Evolutionary conservation across 768 basidiomycete genomes (phyloP).

Genomic region (Hericium coralloides): DNA sequence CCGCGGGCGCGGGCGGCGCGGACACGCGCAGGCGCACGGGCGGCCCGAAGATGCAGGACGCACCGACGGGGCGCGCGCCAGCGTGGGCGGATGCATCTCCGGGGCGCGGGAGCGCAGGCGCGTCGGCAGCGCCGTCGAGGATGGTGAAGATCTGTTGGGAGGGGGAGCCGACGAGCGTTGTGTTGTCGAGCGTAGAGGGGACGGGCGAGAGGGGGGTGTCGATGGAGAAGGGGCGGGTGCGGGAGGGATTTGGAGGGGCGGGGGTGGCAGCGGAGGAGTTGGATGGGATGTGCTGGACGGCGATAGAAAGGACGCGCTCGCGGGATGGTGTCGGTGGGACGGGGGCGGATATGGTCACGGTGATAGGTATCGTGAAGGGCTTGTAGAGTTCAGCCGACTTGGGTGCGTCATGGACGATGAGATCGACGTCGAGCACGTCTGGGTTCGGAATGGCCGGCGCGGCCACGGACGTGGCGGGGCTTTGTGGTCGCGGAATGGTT

Average conservation of each 20-base stretch:
- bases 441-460: constrained; percentile 25
- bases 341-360: constrained; percentile 40
- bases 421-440: constrained; percentile 46
- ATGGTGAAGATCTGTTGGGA: not conserved
- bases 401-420: constrained; percentile 44
- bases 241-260: not conserved
- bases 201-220: not conserved
- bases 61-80: constrained; percentile 30
- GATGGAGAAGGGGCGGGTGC: not conserved
- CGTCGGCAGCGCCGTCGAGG: not conserved
- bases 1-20: constrained; percentile 17
- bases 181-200: constrained; percentile 1
- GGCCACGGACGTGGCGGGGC: constrained; percentile 23
- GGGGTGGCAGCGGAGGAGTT: constrained; percentile 17
- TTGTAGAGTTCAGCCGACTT: constrained; percentile 30
- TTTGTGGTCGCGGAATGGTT: constrained; percentile 18
- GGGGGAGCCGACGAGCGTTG: constrained; percentile 8
- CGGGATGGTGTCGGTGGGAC: constrained; percentile 24
- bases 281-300: constrained; percentile 54
- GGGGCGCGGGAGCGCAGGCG: constrained; percentile 3
- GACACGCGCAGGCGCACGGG: constrained; percentile 11
- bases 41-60: constrained; percentile 38
- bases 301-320: constrained; percentile 39
- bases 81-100: constrained; percentile 7
- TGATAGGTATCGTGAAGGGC: constrained; percentile 51